Evolutionary conservation across 257 asterid genomes (phyloP), one percentile per base, ranked within the genome.

Genomic region (Cordia subcordata): DNA sequence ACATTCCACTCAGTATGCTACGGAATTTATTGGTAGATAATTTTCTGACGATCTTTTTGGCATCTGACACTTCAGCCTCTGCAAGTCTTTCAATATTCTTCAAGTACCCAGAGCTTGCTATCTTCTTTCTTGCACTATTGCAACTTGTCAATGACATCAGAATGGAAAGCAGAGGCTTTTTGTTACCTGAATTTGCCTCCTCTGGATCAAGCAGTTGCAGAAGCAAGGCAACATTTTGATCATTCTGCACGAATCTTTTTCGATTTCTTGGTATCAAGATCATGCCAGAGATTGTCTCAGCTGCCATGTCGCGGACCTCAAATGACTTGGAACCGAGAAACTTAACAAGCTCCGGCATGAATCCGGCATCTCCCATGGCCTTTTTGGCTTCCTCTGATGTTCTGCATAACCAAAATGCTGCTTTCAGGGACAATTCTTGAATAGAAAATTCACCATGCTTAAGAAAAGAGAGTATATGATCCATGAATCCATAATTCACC

Each of bases 91-190:
- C 90, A 38, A 89, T 83, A 75, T 82, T 81, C 57, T 76, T 86
- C 13, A 89, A 61, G 80, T 82, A 78, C 0, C 86, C 88, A 0
- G 96, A 93, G 52, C 74, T 75, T 46, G 69, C 79, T 11, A 93
- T 93, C 79, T 85, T 85, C 87, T 83, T 93, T 67, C 97, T 93
- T 32, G 88, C 97, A 59, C 85, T 83, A 38, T 72, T 85, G 79
- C 91, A 84, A 33, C 79, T 75, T 16, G 85, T 75, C 66, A 93
- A 57, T 1, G 89, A 75, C 96, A 84, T 74, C 66, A 93, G 55
- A 23, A 89, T 83, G 37, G 97, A 89, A 22, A 93, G 86, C 72
- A 89, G 63, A 0, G 85, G 68, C 77, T 80, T 86, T 13, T 76
- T 80, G 75, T 85, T 86, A 20, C 88, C 88, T 10, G 79, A 82